Conservation (phyloP, 257 asterid species). For the Knoxia roxburghii region DNA sequence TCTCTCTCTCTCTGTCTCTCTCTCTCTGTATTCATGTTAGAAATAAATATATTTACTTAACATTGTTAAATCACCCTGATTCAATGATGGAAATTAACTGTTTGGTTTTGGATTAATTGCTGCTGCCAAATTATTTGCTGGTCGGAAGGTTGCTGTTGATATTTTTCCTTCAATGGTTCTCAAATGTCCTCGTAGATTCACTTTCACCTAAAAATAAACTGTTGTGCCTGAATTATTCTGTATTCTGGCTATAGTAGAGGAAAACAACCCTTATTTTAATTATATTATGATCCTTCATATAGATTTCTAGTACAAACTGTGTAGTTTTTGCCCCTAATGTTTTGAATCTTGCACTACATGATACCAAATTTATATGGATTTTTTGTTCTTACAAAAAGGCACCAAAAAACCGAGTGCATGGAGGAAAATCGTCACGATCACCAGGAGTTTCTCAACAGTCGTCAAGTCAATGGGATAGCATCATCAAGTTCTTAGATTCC, state of each 20-base stretch:
- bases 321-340: neutral
- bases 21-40: neutral
- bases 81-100: neutral
- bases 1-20: slow-evolving; percentile 5
- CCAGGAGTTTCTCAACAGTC: slow-evolving; percentile 75
- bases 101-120: neutral
- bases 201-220: neutral
- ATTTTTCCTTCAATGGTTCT: neutral
- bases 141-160: neutral
- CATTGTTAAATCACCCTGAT: neutral
- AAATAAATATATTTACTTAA: neutral
- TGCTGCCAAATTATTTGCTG: neutral
- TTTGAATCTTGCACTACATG: neutral
- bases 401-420: slow-evolving; percentile 93
- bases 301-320: neutral
- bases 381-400: slow-evolving; percentile 47
- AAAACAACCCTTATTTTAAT: neutral
- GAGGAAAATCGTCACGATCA: slow-evolving; percentile 87
- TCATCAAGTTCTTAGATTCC: slow-evolving; percentile 85
- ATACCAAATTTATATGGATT: too few relatives aligned
- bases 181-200: neutral
- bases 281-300: neutral
- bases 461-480: slow-evolving; percentile 91
- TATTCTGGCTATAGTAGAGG: neutral
- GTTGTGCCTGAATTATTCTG: neutral